Percentiles rank a stretch among this genome's conserved stretches.
Evolutionary conservation across 305 asterid species (phyloP).

Genomic region (Striga hermonthica): DNA sequence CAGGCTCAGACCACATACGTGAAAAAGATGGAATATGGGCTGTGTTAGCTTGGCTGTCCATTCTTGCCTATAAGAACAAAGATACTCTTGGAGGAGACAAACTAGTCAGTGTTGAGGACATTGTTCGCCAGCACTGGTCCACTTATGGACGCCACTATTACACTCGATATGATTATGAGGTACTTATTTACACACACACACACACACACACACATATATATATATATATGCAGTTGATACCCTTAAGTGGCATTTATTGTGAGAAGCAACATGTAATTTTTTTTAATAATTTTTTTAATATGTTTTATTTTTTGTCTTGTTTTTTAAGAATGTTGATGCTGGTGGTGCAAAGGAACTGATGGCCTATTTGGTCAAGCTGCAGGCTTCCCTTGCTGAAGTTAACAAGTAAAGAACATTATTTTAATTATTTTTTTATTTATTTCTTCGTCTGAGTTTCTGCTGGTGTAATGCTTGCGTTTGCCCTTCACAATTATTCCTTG

Average conservation of each 20-base stretch:
- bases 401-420: slow-evolving; percentile 52
- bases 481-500: neutral
- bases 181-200: no score
- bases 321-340: slow-evolving; percentile 80
- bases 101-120: slow-evolving; percentile 88
- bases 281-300: slow-evolving; percentile 1
- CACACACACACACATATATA: no score
- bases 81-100: slow-evolving; percentile 67
- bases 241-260: neutral
- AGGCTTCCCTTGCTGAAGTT: slow-evolving; percentile 77
- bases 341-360: slow-evolving; percentile 87
- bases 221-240: no score
- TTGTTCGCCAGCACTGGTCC: slow-evolving; percentile 95
- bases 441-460: neutral
- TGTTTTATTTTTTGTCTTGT: slow-evolving; percentile 18
- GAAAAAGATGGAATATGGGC: slow-evolving; percentile 99
- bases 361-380: slow-evolving; percentile 88
- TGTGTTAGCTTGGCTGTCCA: slow-evolving; percentile 94
- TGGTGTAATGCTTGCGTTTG: neutral
- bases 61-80: slow-evolving; percentile 83
- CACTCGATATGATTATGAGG: slow-evolving; percentile 98
- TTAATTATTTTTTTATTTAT: neutral
- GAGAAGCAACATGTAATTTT: neutral
- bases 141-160: slow-evolving; percentile 95
- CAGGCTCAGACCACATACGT: slow-evolving; percentile 98